Conservation (phyloP, 129 eudicot species). For the Pittosporum tobira region DNA sequence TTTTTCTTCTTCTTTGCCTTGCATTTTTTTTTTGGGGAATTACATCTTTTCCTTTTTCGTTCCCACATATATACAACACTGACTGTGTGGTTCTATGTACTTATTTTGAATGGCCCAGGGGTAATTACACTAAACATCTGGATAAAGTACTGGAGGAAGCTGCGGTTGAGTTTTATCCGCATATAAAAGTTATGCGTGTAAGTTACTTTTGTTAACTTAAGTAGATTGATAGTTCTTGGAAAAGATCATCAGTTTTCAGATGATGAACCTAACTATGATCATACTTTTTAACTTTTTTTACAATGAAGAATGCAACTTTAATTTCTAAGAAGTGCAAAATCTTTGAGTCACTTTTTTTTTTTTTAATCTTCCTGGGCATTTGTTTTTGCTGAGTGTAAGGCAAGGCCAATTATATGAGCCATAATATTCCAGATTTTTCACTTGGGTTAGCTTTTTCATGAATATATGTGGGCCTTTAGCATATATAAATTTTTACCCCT, state of each 20-base stretch:
- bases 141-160: conserved; percentile 89
- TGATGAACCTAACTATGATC: not conserved
- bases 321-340: no score
- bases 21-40: not conserved
- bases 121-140: conserved; percentile 77
- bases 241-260: conserved; percentile 2
- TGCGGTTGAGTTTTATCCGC: conserved; percentile 75
- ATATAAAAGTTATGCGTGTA: conserved; percentile 82
- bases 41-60: not conserved
- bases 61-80: not conserved
- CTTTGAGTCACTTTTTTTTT: no score
- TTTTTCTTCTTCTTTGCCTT: not conserved
- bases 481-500: no score
- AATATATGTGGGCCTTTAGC: no score
- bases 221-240: not conserved
- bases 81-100: not conserved
- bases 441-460: no score
- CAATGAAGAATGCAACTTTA: no score
- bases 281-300: not conserved
- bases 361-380: no score
- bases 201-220: conserved; percentile 22
- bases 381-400: no score
- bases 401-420: no score
- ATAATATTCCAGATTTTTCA: no score
- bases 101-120: conserved; percentile 32